Evolutionary conservation across 176 grass and related monocot genomes (phyloP), one percentile per base, ranked within the genome.

Genomic region (Elaeis guineensis): DNA sequence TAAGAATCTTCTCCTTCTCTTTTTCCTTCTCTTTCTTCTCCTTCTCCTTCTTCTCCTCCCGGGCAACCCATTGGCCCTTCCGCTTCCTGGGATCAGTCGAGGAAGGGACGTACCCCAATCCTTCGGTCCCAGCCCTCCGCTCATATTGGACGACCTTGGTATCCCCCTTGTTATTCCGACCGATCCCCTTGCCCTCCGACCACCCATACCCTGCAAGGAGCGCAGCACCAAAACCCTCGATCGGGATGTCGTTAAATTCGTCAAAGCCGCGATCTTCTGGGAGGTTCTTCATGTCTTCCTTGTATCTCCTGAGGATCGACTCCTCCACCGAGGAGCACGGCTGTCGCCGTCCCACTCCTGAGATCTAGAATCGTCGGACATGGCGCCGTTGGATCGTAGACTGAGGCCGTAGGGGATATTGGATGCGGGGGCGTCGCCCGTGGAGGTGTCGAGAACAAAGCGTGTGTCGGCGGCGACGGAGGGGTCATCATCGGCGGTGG

Each of bases 161-260:
- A 69, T 98, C 84, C 11, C 69, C 76, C 22, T 21, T 83, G 52
- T 89, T 98, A 25, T 98, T 89, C 57, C 76, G 62, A 29, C 93
- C 93, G 4, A 98, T 49, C 26, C 65, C 87, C 75, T 85, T 87
- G 62, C 87, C 93, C 52, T 98, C 76, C 3, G 54, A 78, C 93
- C 93, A 98, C 50, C 93, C 93, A 5, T 98, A 98, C 17, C 87
- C 93, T 35, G 81, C 74, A 70, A 98, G 81, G 16, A 98, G 21
- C 0, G 93, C 87, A 23, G 81, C 84, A 16, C 67, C 93, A 39
- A 89, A 90, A 44, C 79, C 84, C 16, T 87, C 87, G 24, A 98
- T 81, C 0, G 84, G 74, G 19, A 87, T 63, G 56, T 83, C 84
- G 17, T 57, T 69, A 50, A 89, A 98, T 70, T 89, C 87, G 6